Conservation (phyloP, 2,329 filamentous ascomycete species). For the Dendrostoma leiphaemia region DNA sequence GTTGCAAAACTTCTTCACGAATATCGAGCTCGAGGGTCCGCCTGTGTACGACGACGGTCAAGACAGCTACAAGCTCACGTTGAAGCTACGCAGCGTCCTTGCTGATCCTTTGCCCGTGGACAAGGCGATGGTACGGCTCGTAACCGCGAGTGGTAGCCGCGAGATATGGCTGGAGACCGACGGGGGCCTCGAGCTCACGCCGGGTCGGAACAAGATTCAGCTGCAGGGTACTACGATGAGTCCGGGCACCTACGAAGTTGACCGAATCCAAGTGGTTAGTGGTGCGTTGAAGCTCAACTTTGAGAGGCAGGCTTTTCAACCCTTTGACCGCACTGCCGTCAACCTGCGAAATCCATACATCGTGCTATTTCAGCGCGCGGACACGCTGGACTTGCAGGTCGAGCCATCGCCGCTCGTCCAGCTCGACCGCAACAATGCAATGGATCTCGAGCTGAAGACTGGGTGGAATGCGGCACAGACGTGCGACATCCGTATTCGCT, state of each 20-base stretch:
- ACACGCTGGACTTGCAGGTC: conserved; percentile 68
- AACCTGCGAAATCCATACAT: conserved; percentile 62
- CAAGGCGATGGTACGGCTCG: conserved; percentile 61
- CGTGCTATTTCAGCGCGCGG: conserved; percentile 68
- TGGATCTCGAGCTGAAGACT: conserved; percentile 71
- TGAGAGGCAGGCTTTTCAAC: conserved; percentile 56
- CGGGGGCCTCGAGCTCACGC: conserved; percentile 45
- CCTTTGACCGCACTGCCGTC: conserved; percentile 42
- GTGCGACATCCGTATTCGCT: conserved; percentile 60
- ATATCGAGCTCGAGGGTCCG: conserved; percentile 64
- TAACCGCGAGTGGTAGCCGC: conserved; percentile 53
- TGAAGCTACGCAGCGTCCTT: conserved; percentile 71
- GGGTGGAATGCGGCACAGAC: conserved; percentile 69
- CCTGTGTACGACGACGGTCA: conserved; percentile 67
- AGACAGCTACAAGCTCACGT: conserved; percentile 71
- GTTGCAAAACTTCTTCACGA: conserved; percentile 71
- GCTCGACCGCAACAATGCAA: conserved; percentile 72
- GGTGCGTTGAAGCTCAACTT: conserved; percentile 65
- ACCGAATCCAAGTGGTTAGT: conserved; percentile 64
- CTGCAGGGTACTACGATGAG: conserved; percentile 54
- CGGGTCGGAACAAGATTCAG: conserved; percentile 48
- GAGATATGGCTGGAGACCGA: conserved; percentile 46
- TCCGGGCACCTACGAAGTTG: conserved; percentile 72
- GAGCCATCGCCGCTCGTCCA: conserved; percentile 69
- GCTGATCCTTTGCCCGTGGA: conserved; percentile 68